Evolutionary conservation across 2,329 filamentous ascomycete genomes (phyloP).

Genomic region (Ophiostoma himal-ulmi): DNA sequence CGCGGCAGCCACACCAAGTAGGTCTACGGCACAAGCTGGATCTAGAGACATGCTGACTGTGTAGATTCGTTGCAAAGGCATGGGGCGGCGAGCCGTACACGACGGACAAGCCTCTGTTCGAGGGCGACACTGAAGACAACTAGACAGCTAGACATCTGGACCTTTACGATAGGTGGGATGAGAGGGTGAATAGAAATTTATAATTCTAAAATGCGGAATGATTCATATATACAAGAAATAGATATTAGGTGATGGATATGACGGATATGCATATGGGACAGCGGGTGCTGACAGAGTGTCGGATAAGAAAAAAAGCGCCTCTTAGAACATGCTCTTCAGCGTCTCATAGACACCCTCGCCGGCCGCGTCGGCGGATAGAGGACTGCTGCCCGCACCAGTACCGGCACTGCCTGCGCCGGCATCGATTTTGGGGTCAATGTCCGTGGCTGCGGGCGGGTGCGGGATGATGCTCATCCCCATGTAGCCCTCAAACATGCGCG

Average conservation of each 20-base stretch:
- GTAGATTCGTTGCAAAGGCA: constrained; percentile 29
- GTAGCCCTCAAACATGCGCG: constrained; percentile 42
- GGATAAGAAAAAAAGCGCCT: neutral
- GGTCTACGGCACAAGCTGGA: constrained; percentile 26
- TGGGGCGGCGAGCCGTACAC: constrained; percentile 28
- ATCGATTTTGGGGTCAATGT: neutral
- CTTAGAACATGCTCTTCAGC: constrained; percentile 14
- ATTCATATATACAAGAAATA: neutral
- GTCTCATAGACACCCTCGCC: constrained; percentile 13
- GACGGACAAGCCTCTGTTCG: constrained; percentile 22
- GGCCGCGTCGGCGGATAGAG: neutral
- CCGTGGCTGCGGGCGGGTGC: constrained; percentile 10
- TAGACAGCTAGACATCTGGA: neutral
- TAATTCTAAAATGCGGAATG: neutral
- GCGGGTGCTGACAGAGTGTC: too few relatives aligned
- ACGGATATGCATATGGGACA: neutral
- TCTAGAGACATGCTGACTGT: neutral
- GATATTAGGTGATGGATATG: neutral
- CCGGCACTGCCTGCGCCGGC: neutral
- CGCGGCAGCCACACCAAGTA: constrained; percentile 63
- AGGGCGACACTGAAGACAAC: constrained; percentile 26
- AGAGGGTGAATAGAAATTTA: neutral
- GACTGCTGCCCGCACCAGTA: neutral
- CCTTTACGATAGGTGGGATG: neutral
- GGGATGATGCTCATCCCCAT: constrained; percentile 27